Conservation (phyloP, 192 early-diverging fungal species). For the Gryganskiella cystojenkinii region DNA sequence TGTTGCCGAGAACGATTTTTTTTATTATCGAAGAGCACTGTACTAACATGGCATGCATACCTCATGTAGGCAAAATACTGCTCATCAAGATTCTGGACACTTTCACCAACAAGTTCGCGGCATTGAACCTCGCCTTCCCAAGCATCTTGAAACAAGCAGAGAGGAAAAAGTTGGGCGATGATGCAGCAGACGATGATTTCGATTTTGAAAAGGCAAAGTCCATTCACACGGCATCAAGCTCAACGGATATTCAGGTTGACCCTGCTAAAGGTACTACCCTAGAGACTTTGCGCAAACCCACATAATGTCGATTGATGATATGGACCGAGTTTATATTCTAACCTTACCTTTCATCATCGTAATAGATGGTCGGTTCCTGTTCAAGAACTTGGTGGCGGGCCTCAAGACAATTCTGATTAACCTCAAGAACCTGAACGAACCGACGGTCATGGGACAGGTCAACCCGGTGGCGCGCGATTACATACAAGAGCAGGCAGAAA, state of each 20-base stretch:
- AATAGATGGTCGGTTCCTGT: slow-evolving; percentile 87
- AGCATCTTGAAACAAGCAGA: slow-evolving; percentile 67
- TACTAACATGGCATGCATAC: neutral
- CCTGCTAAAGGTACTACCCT: slow-evolving; percentile 72
- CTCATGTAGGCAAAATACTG: slow-evolving; percentile 73
- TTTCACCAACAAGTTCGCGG: slow-evolving; percentile 80
- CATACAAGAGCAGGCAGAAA: slow-evolving; percentile 75
- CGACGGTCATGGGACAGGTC: slow-evolving; percentile 59
- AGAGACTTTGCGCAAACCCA: no score
- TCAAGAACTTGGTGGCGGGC: slow-evolving; percentile 92
- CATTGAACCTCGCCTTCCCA: slow-evolving; percentile 74
- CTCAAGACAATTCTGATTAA: slow-evolving; percentile 84
- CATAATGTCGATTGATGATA: no score
- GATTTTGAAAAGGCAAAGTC: slow-evolving; percentile 68
- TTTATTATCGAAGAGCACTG: neutral
- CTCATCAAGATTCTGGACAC: slow-evolving; percentile 88
- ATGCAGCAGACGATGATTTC: slow-evolving; percentile 56
- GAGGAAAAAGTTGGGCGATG: slow-evolving; percentile 56
- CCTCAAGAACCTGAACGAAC: slow-evolving; percentile 74
- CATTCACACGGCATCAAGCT: slow-evolving; percentile 60
- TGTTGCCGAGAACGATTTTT: neutral
- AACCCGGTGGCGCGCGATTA: slow-evolving; percentile 72
- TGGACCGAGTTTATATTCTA: neutral
- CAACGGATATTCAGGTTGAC: slow-evolving; percentile 66
- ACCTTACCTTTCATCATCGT: neutral